phyloP scores from a whole-genome alignment of 805 yeast species.

The Candida maltosa region DNA sequence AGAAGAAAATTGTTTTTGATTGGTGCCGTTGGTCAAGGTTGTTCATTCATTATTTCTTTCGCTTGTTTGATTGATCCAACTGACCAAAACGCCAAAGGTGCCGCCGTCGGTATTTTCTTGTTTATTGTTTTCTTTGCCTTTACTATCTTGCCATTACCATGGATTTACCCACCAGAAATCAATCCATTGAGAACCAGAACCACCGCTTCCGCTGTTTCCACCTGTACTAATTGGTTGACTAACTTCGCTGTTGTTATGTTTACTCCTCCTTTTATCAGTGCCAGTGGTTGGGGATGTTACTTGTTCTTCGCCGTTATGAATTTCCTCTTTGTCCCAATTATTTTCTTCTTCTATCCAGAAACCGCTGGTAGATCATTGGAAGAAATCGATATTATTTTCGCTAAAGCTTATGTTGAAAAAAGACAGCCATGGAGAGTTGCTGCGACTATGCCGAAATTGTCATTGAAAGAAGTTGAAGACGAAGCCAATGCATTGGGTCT shows the following conservation, averaged over 20 bases:
- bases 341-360: slow-evolving; percentile 67
- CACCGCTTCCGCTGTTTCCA: slow-evolving; percentile 38
- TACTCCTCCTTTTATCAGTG: slow-evolving; percentile 37
- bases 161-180: slow-evolving; percentile 46
- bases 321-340: slow-evolving; percentile 34
- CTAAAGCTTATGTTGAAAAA: slow-evolving; percentile 54
- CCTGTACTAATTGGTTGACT: slow-evolving; percentile 43
- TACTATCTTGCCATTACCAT: slow-evolving; percentile 42
- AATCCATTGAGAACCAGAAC: slow-evolving; percentile 46
- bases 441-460: slow-evolving; percentile 54
- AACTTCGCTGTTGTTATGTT: slow-evolving; percentile 45
- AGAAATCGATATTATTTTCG: slow-evolving; percentile 72
- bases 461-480: slow-evolving; percentile 54
- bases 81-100: slow-evolving; percentile 35
- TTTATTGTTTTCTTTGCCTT: slow-evolving; percentile 41
- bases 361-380: slow-evolving; percentile 67
- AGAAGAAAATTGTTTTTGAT: slow-evolving; percentile 57
- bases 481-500: slow-evolving; percentile 60
- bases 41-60: slow-evolving; percentile 36
- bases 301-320: slow-evolving; percentile 38
- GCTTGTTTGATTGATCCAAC: slow-evolving; percentile 33
- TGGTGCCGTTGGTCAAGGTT: slow-evolving; percentile 41
- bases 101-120: slow-evolving; percentile 43
- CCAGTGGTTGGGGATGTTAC: slow-evolving; percentile 38
- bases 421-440: slow-evolving; percentile 64